phyloP scores from a whole-genome alignment of 495 filamentous ascomycete genomes.

The Podospora pseudoanserina region DNA sequence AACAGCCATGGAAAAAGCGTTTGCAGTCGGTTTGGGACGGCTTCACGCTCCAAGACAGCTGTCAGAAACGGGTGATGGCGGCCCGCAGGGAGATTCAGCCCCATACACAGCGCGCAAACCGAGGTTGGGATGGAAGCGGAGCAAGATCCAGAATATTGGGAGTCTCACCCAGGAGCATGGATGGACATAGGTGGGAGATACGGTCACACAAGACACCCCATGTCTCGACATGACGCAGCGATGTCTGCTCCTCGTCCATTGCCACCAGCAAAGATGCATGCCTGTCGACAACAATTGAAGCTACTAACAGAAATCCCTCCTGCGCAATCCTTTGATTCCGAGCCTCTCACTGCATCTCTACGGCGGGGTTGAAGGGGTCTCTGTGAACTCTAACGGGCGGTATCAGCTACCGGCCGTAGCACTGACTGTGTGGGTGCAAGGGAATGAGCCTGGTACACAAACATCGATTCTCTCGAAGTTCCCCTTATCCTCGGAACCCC shows the following conservation, averaged over 20 bases:
- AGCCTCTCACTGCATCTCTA: background rate
- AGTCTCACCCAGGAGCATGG: background rate
- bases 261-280: background rate
- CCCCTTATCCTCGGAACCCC: background rate
- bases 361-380: background rate
- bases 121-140: background rate
- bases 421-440: background rate
- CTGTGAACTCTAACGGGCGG: background rate
- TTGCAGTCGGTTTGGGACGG: background rate
- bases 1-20: background rate
- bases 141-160: background rate
- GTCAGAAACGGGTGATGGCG: background rate
- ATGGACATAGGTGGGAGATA: background rate
- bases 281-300: background rate
- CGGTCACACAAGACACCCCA: background rate
- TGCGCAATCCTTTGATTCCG: background rate
- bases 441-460: background rate
- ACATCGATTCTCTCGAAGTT: background rate
- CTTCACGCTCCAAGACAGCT: background rate
- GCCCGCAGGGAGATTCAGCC: background rate
- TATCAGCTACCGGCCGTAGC: background rate
- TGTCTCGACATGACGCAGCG: background rate
- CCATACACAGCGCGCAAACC: background rate
- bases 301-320: background rate
- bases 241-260: background rate